These are phyloP conservation scores for Suzukiozyma palmioleophila DNA, from an alignment of 1,139 yeast species.

Conservation along the genomic window DNA sequence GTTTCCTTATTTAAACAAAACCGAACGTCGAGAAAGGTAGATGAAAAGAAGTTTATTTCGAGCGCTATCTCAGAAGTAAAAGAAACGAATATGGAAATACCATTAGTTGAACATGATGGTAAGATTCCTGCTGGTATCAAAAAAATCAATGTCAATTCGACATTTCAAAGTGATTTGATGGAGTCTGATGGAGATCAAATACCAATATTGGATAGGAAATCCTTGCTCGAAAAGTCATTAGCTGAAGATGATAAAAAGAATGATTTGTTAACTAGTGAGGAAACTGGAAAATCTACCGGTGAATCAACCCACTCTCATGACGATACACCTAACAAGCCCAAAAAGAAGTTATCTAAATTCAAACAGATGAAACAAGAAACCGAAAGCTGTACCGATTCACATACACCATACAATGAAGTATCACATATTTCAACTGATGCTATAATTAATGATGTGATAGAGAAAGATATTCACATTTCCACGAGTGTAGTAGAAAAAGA, in stretches of 20 bases:
- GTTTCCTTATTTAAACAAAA: slow-evolving; percentile 13
- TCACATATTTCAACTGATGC: too few relatives aligned
- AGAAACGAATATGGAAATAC: background rate
- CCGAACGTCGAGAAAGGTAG: background rate
- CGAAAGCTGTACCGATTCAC: too few relatives aligned
- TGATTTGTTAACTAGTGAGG: background rate
- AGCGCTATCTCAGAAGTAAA: too few relatives aligned
- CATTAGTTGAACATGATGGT: background rate
- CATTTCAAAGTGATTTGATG: background rate
- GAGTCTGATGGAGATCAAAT: background rate
- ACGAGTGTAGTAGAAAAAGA: too few relatives aligned
- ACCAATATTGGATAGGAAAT: background rate
- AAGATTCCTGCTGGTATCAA: background rate
- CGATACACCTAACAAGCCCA: slow-evolving; percentile 8
- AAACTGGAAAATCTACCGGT: too few relatives aligned
- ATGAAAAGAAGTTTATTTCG: background rate
- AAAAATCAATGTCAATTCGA: slow-evolving; percentile 3
- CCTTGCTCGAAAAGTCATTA: background rate
- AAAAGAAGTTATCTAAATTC: slow-evolving; percentile 20
- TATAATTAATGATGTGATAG: too few relatives aligned
- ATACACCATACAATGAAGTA: too few relatives aligned
- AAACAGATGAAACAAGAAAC: slow-evolving; percentile 16
- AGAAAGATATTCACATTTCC: too few relatives aligned
- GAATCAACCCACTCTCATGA: too few relatives aligned
- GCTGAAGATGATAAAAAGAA: background rate